phyloP scores from a whole-genome alignment of 108 stramenopile genomes.

The Cylindrotheca closterium region DNA sequence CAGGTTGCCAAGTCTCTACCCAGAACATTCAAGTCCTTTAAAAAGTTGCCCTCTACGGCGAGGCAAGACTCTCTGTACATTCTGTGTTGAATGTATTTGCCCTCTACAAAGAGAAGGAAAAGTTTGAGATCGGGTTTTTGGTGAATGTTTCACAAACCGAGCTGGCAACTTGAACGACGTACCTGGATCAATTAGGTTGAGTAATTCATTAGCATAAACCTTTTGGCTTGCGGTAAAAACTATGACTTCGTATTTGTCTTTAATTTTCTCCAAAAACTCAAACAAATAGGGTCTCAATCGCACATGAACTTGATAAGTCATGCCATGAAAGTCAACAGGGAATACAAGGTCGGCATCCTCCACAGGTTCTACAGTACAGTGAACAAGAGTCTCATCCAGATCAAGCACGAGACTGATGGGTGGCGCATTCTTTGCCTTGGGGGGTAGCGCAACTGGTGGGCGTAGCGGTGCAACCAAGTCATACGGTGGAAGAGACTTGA shows the following conservation, averaged over 20 bases:
- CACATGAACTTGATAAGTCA: slow-evolving; percentile 87
- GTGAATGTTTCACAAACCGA: slow-evolving; percentile 9
- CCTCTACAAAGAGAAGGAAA: slow-evolving; percentile 38
- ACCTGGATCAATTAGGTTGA: slow-evolving; percentile 95
- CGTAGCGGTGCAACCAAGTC: slow-evolving; percentile 39
- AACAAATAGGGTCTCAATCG: slow-evolving; percentile 82
- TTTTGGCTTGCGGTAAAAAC: slow-evolving; percentile 95
- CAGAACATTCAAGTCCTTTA: slow-evolving; percentile 90
- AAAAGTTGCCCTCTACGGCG: slow-evolving; percentile 82
- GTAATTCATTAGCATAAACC: slow-evolving; percentile 92
- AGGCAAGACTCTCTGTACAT: slow-evolving; percentile 95
- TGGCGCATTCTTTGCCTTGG: slow-evolving; percentile 38
- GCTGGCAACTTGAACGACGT: slow-evolving; percentile 18
- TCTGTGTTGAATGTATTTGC: slow-evolving; percentile 84
- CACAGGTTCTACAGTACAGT: slow-evolving; percentile 92
- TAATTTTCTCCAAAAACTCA: slow-evolving; percentile 75
- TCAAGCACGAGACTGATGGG: slow-evolving; percentile 89
- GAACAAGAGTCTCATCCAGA: slow-evolving; percentile 97
- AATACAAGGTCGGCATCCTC: slow-evolving; percentile 88
- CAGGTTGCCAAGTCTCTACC: slow-evolving; percentile 80
- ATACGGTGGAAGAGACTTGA: slow-evolving; percentile 88
- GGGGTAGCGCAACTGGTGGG: slow-evolving; percentile 53
- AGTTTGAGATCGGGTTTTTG: neutral
- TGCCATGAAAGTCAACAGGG: slow-evolving; percentile 89
- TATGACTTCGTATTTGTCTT: slow-evolving; percentile 90